These are phyloP conservation scores for Austroboletus novae-zelandiae DNA, from an alignment of 1,284 basidiomycete genomes.

Conservation along the genomic window DNA sequence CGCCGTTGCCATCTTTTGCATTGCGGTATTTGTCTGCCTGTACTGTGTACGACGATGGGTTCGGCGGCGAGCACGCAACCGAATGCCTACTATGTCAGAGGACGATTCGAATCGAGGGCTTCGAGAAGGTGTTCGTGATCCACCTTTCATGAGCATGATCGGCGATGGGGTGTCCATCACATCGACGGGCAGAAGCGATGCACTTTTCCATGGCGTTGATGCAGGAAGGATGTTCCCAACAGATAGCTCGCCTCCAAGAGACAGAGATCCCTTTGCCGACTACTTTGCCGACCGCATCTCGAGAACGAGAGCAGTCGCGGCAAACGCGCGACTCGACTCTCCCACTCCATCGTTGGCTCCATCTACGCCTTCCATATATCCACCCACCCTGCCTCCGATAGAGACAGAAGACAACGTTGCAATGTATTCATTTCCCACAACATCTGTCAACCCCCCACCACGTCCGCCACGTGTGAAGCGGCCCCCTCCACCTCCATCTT, in stretches of 20 bases:
- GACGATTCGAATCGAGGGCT: constrained; percentile 31
- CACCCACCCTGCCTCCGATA: constrained; percentile 8
- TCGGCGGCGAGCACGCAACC: constrained; percentile 30
- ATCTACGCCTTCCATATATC: constrained; percentile 18
- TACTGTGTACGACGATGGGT: constrained; percentile 42
- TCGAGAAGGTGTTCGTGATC: constrained; percentile 20
- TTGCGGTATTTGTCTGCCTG: constrained; percentile 35
- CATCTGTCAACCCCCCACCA: constrained; percentile 32
- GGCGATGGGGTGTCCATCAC: background rate
- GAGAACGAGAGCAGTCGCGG: constrained; percentile 14
- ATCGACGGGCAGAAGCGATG: background rate
- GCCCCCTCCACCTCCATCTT: constrained; percentile 7
- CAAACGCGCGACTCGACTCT: constrained; percentile 10
- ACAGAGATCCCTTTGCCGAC: constrained; percentile 2
- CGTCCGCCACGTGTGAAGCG: constrained; percentile 33
- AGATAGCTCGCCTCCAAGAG: background rate
- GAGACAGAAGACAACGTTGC: background rate
- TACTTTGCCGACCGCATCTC: background rate
- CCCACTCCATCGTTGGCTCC: constrained; percentile 4
- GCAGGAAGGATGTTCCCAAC: background rate
- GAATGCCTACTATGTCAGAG: constrained; percentile 38
- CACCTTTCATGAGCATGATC: constrained; percentile 14
- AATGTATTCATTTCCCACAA: background rate
- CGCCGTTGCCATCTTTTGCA: constrained; percentile 45
- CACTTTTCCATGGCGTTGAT: background rate